A percentile compares a stretch with the other conserved stretches of the same genome.
phyloP scores from a whole-genome alignment of 2,329 filamentous ascomycete species.

The Monosporascus sp. region DNA sequence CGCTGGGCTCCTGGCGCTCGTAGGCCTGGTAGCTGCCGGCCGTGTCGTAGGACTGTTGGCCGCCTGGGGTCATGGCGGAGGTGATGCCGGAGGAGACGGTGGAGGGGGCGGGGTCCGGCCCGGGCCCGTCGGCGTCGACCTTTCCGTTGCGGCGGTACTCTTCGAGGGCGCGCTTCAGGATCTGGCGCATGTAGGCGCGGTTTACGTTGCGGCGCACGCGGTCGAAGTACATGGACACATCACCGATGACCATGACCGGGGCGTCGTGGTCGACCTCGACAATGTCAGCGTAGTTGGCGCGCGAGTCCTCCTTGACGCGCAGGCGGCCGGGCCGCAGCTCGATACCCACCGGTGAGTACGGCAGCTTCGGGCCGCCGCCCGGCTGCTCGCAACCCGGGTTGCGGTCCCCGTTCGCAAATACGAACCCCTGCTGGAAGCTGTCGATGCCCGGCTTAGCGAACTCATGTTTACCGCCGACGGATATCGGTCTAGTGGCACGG shows the following conservation, averaged over 20 bases:
- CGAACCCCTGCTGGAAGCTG: conserved; percentile 29
- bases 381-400: conserved; percentile 24
- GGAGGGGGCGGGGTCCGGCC: conserved; percentile 3
- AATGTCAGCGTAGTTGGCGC: conserved; percentile 33
- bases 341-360: conserved; percentile 30
- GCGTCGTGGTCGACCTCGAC: conserved; percentile 31
- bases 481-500: conserved; percentile 24
- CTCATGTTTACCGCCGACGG: conserved; percentile 27
- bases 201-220: conserved; percentile 32
- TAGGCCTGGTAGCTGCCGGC: too few species aligned
- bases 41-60: too few species aligned
- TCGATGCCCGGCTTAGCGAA: conserved; percentile 34
- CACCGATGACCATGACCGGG: conserved; percentile 30
- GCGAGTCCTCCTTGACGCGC: conserved; percentile 30
- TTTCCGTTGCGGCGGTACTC: conserved; percentile 26
- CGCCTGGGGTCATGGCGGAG: too few species aligned
- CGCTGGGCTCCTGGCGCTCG: too few species aligned
- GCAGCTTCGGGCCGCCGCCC: conserved; percentile 22
- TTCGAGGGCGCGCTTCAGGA: conserved; percentile 27
- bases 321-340: conserved; percentile 28
- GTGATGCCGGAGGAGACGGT: not conserved
- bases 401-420: conserved; percentile 29
- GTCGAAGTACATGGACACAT: conserved; percentile 32
- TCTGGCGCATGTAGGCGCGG: conserved; percentile 32
- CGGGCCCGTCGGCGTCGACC: conserved; percentile 8